Evolutionary conservation across 2,329 filamentous ascomycete species (phyloP).

Genomic region (Thelonectria olida): DNA sequence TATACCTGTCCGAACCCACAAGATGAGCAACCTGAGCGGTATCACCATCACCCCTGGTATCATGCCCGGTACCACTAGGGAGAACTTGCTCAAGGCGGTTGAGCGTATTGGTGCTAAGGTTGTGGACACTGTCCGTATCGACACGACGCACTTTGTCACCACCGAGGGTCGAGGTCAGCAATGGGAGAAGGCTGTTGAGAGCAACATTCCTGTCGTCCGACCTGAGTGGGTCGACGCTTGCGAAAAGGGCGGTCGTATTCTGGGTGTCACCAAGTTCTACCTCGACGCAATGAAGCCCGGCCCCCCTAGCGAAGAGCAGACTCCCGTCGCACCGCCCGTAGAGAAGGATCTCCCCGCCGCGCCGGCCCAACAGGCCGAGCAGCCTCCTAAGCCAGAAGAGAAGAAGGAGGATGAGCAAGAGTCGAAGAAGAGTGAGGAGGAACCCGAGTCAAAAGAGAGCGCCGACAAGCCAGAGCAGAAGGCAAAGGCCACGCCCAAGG

Average conservation of each 20-base stretch:
- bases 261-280: constrained; percentile 96
- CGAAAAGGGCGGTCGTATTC: constrained; percentile 89
- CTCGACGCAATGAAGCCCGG: constrained; percentile 76
- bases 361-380: constrained; percentile 32
- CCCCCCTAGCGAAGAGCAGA: constrained; percentile 49
- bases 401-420: constrained; percentile 40
- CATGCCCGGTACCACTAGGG: constrained; percentile 76
- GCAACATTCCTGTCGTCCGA: constrained; percentile 96
- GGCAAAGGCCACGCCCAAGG: constrained; percentile 43
- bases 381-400: constrained; percentile 38
- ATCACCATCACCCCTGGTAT: constrained; percentile 94
- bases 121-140: constrained; percentile 89
- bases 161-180: constrained; percentile 88
- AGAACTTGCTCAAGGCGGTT: constrained; percentile 78
- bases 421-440: background rate
- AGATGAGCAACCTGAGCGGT: constrained; percentile 97
- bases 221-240: constrained; percentile 99
- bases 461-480: constrained; percentile 48
- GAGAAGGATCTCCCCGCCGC: constrained; percentile 45
- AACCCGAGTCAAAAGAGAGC: constrained; percentile 33
- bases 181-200: constrained; percentile 97
- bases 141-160: constrained; percentile 98
- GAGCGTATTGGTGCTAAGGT: constrained; percentile 93
- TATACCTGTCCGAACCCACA: constrained; percentile 89
- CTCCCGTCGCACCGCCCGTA: constrained; percentile 40